Conservation (phyloP, 192 early-diverging fungal genomes). For the Dissophora ornata region DNA sequence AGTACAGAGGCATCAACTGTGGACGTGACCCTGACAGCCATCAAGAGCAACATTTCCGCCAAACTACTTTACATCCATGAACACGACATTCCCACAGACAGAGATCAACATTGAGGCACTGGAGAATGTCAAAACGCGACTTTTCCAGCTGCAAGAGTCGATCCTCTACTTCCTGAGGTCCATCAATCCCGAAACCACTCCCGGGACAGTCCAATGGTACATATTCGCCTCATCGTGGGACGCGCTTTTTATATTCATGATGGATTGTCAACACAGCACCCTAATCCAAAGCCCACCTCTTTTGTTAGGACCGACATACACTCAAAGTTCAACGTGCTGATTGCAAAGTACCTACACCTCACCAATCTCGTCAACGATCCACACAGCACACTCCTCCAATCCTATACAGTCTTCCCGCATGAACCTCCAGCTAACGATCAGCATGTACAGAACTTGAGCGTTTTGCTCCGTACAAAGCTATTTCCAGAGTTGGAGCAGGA, state of each 20-base stretch:
- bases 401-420: constrained; percentile 44
- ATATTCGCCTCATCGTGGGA: not conserved
- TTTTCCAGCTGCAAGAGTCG: constrained; percentile 51
- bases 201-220: constrained; percentile 45
- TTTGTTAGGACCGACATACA: constrained; percentile 48
- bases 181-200: constrained; percentile 42
- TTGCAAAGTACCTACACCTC: constrained; percentile 44
- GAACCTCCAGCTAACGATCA: constrained; percentile 41
- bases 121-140: constrained; percentile 46
- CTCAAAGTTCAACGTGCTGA: constrained; percentile 51
- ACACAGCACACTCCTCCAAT: constrained; percentile 14
- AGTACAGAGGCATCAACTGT: no score
- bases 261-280: no score
- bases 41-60: not conserved
- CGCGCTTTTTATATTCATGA: no score
- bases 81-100: constrained; percentile 33
- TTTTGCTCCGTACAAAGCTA: constrained; percentile 43
- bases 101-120: constrained; percentile 43
- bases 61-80: constrained; percentile 3
- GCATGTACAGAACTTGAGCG: constrained; percentile 40
- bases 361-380: constrained; percentile 51
- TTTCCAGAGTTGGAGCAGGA: constrained; percentile 46
- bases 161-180: constrained; percentile 40
- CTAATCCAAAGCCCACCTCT: no score
- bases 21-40: no score